Evolutionary conservation across 495 filamentous ascomycete genomes (phyloP).

Genomic region (Penicillium cosmopolitanum): DNA sequence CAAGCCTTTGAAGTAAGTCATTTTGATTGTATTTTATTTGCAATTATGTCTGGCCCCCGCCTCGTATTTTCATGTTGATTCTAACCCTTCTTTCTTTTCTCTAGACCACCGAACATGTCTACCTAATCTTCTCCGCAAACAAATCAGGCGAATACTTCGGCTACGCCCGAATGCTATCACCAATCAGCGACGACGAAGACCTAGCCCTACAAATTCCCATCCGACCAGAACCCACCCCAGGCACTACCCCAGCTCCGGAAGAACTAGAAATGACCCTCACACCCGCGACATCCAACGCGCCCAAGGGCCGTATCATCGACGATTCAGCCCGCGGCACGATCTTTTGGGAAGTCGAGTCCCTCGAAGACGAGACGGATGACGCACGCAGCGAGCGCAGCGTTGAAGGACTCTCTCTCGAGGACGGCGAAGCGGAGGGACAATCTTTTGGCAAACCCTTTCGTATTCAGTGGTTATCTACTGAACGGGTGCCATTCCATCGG

Average conservation of each 20-base stretch:
- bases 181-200: constrained; percentile 75
- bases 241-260: constrained; percentile 44
- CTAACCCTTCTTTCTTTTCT: constrained; percentile 1
- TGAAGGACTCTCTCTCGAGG: constrained; percentile 44
- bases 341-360: constrained; percentile 89
- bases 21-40: background rate
- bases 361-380: constrained; percentile 48
- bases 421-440: constrained; percentile 50
- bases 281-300: constrained; percentile 76
- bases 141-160: constrained; percentile 98
- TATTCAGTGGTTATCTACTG: constrained; percentile 89
- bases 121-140: constrained; percentile 95
- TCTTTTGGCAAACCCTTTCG: constrained; percentile 92
- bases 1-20: constrained; percentile 76
- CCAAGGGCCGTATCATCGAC: constrained; percentile 87
- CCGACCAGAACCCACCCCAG: constrained; percentile 56
- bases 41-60: background rate
- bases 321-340: constrained; percentile 92
- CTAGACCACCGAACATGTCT: constrained; percentile 84
- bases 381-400: constrained; percentile 36
- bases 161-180: constrained; percentile 89
- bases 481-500: constrained; percentile 85
- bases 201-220: constrained; percentile 60
- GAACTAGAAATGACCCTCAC: constrained; percentile 70
- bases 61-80: constrained; percentile 7